Conservation (phyloP, 805 yeast species). For the Saturnispora mendoncae region DNA sequence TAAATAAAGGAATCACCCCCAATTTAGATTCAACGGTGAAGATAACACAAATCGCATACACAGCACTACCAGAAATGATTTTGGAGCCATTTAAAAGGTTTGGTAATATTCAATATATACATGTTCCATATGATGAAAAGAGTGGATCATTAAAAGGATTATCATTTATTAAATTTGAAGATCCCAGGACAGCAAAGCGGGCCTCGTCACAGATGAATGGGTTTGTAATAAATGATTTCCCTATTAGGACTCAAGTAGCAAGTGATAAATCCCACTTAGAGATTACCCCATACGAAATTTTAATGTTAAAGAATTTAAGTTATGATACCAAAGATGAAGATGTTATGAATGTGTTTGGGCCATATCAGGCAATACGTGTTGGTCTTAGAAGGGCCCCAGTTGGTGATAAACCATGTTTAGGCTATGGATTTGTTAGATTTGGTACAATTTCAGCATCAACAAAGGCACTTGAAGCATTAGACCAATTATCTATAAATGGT, state of each 20-base stretch:
- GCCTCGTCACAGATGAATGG: conserved; percentile 28
- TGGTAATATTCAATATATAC: conserved; percentile 18
- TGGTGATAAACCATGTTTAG: conserved; percentile 26
- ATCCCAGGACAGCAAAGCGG: conserved; percentile 16
- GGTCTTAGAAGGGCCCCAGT: conserved; percentile 25
- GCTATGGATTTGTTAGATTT: conserved; percentile 60
- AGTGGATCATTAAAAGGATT: conserved; percentile 19
- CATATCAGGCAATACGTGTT: conserved; percentile 23
- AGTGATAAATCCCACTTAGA: conserved; percentile 11
- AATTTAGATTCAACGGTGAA: conserved; percentile 8
- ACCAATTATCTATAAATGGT: conserved; percentile 37
- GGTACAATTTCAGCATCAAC: conserved; percentile 33
- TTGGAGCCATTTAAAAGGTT: conserved; percentile 21
- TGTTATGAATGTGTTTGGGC: conserved; percentile 20
- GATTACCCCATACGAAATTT: conserved; percentile 18
- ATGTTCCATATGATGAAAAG: conserved; percentile 13
- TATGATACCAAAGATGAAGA: conserved; percentile 22
- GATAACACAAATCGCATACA: conserved; percentile 15
- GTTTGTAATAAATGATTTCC: conserved; percentile 22
- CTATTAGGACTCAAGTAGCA: conserved; percentile 18
- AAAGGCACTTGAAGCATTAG: conserved; percentile 36
- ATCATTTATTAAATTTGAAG: conserved; percentile 21
- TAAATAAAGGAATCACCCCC: conserved; percentile 2
- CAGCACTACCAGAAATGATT: conserved; percentile 19
- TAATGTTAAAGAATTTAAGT: conserved; percentile 24